Percentiles rank a stretch among this genome's conserved stretches.
Evolutionary conservation across 2,329 filamentous ascomycete genomes (phyloP).

Genomic region (Trichoderma koningiopsis): DNA sequence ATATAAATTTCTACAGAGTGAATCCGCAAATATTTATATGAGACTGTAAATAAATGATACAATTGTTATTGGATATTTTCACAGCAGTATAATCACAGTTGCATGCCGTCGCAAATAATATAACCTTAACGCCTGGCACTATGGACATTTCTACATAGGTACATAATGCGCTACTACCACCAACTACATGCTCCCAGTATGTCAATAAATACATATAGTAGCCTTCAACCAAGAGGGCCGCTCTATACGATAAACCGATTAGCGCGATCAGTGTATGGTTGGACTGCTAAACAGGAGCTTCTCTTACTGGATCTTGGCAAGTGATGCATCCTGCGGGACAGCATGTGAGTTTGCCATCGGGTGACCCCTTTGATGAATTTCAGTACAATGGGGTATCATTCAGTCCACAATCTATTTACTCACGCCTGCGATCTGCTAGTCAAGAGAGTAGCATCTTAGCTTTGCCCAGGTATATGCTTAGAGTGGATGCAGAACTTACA

Average conservation of each 20-base stretch:
- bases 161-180: background rate
- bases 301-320: constrained; percentile 7
- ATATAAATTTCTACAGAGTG: background rate
- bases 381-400: background rate
- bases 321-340: constrained; percentile 5
- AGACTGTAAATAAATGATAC: background rate
- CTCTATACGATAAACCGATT: background rate
- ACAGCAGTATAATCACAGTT: background rate
- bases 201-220: background rate
- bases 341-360: background rate
- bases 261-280: background rate
- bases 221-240: background rate
- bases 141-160: background rate
- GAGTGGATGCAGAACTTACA: background rate
- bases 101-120: background rate
- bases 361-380: background rate
- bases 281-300: too few species aligned
- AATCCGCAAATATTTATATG: background rate
- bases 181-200: background rate
- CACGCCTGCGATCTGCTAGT: background rate
- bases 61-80: background rate
- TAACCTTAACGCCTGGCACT: background rate
- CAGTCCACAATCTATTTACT: background rate
- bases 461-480: background rate
- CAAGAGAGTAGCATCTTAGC: background rate